phyloP scores from a whole-genome alignment of 108 stramenopile genomes.

The Seminavis robusta region DNA sequence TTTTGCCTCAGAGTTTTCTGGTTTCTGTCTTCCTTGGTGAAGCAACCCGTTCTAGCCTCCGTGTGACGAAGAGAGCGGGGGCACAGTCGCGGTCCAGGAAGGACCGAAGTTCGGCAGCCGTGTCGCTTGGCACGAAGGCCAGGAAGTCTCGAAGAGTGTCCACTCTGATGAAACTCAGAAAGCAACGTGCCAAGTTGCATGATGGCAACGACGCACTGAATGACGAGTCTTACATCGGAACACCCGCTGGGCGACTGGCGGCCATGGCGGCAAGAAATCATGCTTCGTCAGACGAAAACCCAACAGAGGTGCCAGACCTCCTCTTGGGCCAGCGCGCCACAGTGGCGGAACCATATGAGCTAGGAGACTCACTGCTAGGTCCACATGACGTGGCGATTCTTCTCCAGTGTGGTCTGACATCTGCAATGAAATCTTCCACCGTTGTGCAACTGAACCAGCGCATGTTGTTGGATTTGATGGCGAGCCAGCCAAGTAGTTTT shows the following conservation, averaged over 20 bases:
- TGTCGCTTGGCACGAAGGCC: not conserved
- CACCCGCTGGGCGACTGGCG: too few relatives aligned
- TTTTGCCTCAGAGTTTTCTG: slow-evolving; percentile 87
- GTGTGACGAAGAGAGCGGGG: too few relatives aligned
- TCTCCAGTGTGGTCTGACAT: slow-evolving; percentile 85
- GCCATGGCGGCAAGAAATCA: too few relatives aligned
- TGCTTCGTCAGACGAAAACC: not conserved
- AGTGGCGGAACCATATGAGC: slow-evolving; percentile 43
- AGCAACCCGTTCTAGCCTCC: slow-evolving; percentile 73
- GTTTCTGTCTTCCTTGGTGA: slow-evolving; percentile 88
- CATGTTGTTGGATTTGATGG: slow-evolving; percentile 87
- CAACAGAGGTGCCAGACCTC: not conserved
- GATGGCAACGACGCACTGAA: too few relatives aligned
- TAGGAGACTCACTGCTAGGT: slow-evolving; percentile 88
- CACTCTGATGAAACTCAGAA: slow-evolving; percentile 26
- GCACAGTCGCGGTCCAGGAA: slow-evolving; percentile 6
- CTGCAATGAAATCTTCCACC: slow-evolving; percentile 82
- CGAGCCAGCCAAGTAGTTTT: slow-evolving; percentile 79
- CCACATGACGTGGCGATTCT: slow-evolving; percentile 86
- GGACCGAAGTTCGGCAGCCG: not conserved
- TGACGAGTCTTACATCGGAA: too few relatives aligned
- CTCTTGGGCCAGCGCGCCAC: not conserved
- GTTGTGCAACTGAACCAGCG: slow-evolving; percentile 91
- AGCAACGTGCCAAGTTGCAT: slow-evolving; percentile 20
- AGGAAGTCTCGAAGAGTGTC: slow-evolving; percentile 36